Percentiles rank a stretch among this genome's conserved stretches.
These are phyloP conservation scores for Suillus placidus DNA, from an alignment of 768 basidiomycete species.

Conservation along the genomic window DNA sequence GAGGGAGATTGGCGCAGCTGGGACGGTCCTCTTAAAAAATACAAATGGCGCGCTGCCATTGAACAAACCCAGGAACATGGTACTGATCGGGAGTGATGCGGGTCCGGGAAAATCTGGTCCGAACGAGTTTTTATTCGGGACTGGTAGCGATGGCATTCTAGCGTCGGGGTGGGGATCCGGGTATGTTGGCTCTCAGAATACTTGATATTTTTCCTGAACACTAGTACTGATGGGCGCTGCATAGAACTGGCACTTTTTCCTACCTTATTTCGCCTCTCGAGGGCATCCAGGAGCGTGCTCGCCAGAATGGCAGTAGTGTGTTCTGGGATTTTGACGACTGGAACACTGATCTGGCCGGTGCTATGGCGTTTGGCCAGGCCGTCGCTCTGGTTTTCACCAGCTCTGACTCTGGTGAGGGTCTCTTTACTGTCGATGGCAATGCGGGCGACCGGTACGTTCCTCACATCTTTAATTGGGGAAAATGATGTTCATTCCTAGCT, in stretches of 20 bases:
- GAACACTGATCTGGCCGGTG: constrained; percentile 52
- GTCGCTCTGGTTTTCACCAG: constrained; percentile 76
- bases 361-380: constrained; percentile 48
- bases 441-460: constrained; percentile 62
- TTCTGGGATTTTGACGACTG: constrained; percentile 69
- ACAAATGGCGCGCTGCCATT: constrained; percentile 55
- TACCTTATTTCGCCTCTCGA: constrained; percentile 78
- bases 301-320: constrained; percentile 59
- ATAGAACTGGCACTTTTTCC: constrained; percentile 65
- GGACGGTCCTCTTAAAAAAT: constrained; percentile 80
- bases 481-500: background rate
- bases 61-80: constrained; percentile 52
- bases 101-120: constrained; percentile 65
- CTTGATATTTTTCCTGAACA: background rate
- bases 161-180: constrained; percentile 91
- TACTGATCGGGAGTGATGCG: constrained; percentile 57
- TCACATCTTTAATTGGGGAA: background rate
- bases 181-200: constrained; percentile 18
- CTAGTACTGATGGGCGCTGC: background rate
- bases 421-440: constrained; percentile 80
- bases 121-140: constrained; percentile 59
- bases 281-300: constrained; percentile 70
- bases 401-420: constrained; percentile 77
- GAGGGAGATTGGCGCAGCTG: constrained; percentile 73
- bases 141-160: constrained; percentile 62